Percentiles rank a stretch among this genome's conserved stretches.
phyloP scores from a whole-genome alignment of 2,329 filamentous ascomycete genomes.

The Aspergillus fijiensis region DNA sequence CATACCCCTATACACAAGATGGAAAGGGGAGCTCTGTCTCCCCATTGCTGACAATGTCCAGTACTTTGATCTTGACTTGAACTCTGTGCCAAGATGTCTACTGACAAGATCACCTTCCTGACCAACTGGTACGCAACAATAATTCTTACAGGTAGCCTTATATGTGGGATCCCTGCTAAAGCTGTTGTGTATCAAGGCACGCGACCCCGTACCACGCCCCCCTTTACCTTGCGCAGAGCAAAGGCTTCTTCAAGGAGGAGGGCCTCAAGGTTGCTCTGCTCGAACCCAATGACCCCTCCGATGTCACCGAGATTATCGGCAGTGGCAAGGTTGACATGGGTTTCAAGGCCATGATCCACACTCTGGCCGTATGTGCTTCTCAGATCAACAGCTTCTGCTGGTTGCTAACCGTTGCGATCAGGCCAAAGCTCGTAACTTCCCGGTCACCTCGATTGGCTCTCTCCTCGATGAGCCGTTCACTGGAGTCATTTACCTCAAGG shows the following conservation, averaged over 20 bases:
- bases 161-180: slow-evolving; percentile 28
- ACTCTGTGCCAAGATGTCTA: slow-evolving; percentile 63
- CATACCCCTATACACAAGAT: slow-evolving; percentile 30
- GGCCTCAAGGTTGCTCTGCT: slow-evolving; percentile 75
- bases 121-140: slow-evolving; percentile 68
- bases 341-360: slow-evolving; percentile 84
- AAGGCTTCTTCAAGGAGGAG: slow-evolving; percentile 72
- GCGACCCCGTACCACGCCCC: slow-evolving; percentile 79
- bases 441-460: slow-evolving; percentile 69
- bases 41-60: slow-evolving; percentile 28
- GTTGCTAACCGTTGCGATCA: slow-evolving; percentile 27
- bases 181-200: slow-evolving; percentile 56
- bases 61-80: slow-evolving; percentile 36
- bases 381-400: background rate
- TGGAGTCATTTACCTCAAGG: slow-evolving; percentile 73
- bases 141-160: background rate
- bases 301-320: slow-evolving; percentile 80
- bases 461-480: slow-evolving; percentile 79
- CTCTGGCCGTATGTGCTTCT: slow-evolving; percentile 59
- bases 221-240: slow-evolving; percentile 72
- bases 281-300: slow-evolving; percentile 76
- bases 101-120: slow-evolving; percentile 81
- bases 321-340: slow-evolving; percentile 73
- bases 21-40: slow-evolving; percentile 16
- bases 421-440: slow-evolving; percentile 74